phyloP scores from a whole-genome alignment of 2,329 filamentous ascomycete species.

The Cladophialophora immunda region DNA sequence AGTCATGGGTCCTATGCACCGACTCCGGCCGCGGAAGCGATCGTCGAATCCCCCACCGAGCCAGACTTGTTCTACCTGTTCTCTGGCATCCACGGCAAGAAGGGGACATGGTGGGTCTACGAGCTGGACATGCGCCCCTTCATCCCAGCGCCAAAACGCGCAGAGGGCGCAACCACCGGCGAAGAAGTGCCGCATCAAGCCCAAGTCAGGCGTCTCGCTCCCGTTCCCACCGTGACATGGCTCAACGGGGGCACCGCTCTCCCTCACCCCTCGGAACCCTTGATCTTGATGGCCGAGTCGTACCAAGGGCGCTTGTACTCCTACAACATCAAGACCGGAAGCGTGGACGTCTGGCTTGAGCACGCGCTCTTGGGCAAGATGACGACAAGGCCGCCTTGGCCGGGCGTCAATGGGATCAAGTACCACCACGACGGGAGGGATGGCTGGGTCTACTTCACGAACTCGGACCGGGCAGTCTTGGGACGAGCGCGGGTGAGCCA shows the following conservation, averaged over 20 bases:
- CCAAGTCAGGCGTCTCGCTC: conserved; percentile 5
- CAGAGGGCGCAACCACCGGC: not conserved
- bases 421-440: not conserved
- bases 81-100: conserved; percentile 19
- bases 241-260: conserved; percentile 20
- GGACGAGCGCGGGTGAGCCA: not conserved
- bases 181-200: not conserved
- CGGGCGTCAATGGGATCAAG: conserved; percentile 7
- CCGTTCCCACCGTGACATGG: conserved; percentile 14
- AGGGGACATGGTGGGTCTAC: conserved; percentile 17
- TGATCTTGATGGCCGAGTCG: conserved; percentile 25
- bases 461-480: conserved; percentile 18
- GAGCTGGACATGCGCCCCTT: conserved; percentile 19
- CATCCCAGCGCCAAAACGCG: not conserved
- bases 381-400: conserved; percentile 15
- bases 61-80: conserved; percentile 19
- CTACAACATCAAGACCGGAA: conserved; percentile 5
- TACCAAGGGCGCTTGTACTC: conserved; percentile 14
- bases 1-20: conserved; percentile 3
- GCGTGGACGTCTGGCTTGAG: conserved; percentile 17
- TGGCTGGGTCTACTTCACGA: conserved; percentile 14
- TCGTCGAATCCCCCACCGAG: not conserved
- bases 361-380: conserved; percentile 12
- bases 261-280: not conserved
- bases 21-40: conserved; percentile 15